phyloP scores from a whole-genome alignment of 2,329 filamentous ascomycete genomes.

The Pyrenophora seminiperda region DNA sequence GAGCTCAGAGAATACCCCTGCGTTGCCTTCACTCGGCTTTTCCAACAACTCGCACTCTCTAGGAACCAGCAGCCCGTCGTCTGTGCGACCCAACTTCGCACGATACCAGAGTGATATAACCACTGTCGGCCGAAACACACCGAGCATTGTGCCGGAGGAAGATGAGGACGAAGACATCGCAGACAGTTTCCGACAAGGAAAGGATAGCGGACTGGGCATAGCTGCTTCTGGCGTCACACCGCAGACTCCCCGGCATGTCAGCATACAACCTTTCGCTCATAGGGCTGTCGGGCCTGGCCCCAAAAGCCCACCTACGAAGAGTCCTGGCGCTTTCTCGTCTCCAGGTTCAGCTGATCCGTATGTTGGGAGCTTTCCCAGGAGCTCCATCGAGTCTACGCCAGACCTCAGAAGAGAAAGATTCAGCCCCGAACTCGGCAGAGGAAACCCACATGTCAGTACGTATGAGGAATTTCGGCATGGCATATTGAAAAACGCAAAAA shows the following conservation, averaged over 20 bases:
- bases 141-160: constrained; percentile 36
- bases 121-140: constrained; percentile 36
- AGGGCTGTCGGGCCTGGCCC: constrained; percentile 23
- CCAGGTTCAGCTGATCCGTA: constrained; percentile 39
- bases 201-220: constrained; percentile 46
- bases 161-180: constrained; percentile 45
- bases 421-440: constrained; percentile 14
- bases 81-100: constrained; percentile 44
- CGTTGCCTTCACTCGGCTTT: constrained; percentile 37
- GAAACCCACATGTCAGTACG: constrained; percentile 35
- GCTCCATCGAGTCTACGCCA: constrained; percentile 38
- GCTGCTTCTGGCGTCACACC: constrained; percentile 24
- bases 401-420: constrained; percentile 40
- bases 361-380: constrained; percentile 32
- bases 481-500: constrained; percentile 26
- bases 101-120: constrained; percentile 45
- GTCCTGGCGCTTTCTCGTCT: constrained; percentile 28
- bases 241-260: constrained; percentile 18
- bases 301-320: constrained; percentile 27
- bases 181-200: constrained; percentile 24
- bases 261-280: constrained; percentile 32
- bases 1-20: constrained; percentile 33
- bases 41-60: constrained; percentile 28
- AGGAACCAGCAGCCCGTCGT: constrained; percentile 32
- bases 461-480: constrained; percentile 39